A percentile compares a stretch with the other conserved stretches of the same genome.
Conservation (phyloP, 2,329 filamentous ascomycete species). For the Davidsoniella neocaledoniae region DNA sequence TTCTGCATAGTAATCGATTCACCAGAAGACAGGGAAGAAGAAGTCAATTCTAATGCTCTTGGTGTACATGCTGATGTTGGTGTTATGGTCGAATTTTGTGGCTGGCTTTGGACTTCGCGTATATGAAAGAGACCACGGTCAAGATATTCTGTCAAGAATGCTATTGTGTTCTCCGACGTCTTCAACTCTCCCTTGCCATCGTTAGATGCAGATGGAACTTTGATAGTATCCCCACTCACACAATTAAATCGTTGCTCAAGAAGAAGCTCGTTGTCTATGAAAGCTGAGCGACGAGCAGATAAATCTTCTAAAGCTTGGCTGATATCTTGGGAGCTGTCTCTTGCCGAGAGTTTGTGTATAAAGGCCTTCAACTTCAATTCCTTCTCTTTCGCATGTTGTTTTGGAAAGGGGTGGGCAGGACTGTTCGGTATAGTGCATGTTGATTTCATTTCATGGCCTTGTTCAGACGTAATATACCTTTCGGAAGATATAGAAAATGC, state of each 20-base stretch:
- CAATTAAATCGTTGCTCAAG: not conserved
- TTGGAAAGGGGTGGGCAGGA: not conserved
- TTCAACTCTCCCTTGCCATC: not conserved
- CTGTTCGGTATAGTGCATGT: not conserved
- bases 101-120: conserved; percentile 16
- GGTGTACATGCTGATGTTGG: too few species aligned
- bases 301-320: not conserved
- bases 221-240: not conserved
- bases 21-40: not conserved
- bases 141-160: conserved; percentile 31
- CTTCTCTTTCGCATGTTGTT: not conserved
- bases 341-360: not conserved
- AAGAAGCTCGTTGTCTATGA: not conserved
- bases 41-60: too few species aligned
- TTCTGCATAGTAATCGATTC: conserved; percentile 2
- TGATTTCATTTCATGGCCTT: not conserved
- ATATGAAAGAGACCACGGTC: conserved; percentile 30
- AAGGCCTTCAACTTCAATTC: not conserved
- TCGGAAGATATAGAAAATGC: conserved; percentile 38
- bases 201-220: not conserved
- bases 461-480: conserved; percentile 27
- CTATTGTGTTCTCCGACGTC: conserved; percentile 24
- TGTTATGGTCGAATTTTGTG: not conserved
- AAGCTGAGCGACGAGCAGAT: not conserved
- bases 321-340: not conserved